Evolutionary conservation across 768 basidiomycete species (phyloP), one percentile per base, ranked within the genome.

Genomic region (Suillus paluster): DNA sequence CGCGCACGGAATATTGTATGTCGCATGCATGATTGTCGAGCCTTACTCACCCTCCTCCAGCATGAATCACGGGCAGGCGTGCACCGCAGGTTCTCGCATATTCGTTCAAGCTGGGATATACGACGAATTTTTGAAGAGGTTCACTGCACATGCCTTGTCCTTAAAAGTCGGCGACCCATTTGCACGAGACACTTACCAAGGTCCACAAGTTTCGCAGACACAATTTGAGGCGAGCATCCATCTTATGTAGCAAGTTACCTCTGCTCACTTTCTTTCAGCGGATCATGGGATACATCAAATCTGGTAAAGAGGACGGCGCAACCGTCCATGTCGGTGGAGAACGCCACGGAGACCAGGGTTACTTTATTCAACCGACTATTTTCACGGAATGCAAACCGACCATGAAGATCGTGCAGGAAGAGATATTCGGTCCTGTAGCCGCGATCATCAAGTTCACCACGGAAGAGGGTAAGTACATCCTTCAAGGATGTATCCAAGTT

Each of bases 1-100:
- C 4, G 75, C 83, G 1, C 80, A 84, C 68, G 92, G 91, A 27
- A 85, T 93, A 64, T 94, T 86, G 90, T 93, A 69, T 62, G 88
- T 79, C 25, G 2, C 30, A 11, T n/a, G n/a, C 9, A n/a, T 36
- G 15, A 84, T 77, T 6, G 4, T 67, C n/a, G n/a, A n/a, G n/a
- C n/a, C n/a, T n/a, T n/a, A n/a, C n/a, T n/a, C n/a, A n/a, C n/a
- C n/a, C n/a, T n/a, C n/a, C n/a, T n/a, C n/a, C n/a, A 73, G 68
- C 66, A 63, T 63, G 56, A 81, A 77, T 62, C 77, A 76, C 58
- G 82, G 84, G 15, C 83, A 85, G 69, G 75, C 74, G 58, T 85
- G 84, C 70, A 77, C 77, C 63, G 83, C 84, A 49, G 84, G 85
- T 6, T 84, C 85, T n/a, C 75, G 87, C 44, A 80, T 87, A 57